These are phyloP conservation scores for Phaeotremella fagi DNA, from an alignment of 768 basidiomycete species.

Conservation along the genomic window DNA sequence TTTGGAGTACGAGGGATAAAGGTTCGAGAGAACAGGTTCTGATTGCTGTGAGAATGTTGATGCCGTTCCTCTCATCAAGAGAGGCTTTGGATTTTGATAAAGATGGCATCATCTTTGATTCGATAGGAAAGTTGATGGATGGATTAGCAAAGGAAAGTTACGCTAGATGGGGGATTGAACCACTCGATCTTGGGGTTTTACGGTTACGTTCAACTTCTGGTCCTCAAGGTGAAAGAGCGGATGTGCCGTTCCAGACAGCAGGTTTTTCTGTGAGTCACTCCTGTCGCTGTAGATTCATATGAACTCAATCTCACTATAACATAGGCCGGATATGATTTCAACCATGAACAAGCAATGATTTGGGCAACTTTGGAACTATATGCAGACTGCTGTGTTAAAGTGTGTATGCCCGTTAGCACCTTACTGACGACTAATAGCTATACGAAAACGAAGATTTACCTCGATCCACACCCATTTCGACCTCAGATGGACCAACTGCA, in stretches of 20 bases:
- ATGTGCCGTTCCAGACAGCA: constrained; percentile 11
- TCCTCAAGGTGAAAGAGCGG: too few relatives aligned
- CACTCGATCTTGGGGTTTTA: constrained; percentile 62
- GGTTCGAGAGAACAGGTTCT: constrained; percentile 72
- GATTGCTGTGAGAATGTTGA: constrained; percentile 63
- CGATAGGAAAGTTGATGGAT: constrained; percentile 51
- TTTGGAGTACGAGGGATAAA: constrained; percentile 78
- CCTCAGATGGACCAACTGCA: constrained; percentile 1
- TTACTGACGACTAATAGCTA: constrained; percentile 4
- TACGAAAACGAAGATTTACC: background rate
- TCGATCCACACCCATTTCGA: constrained; percentile 4
- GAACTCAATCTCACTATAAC: background rate
- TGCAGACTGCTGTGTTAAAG: constrained; percentile 16
- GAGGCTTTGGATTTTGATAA: constrained; percentile 3
- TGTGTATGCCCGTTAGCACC: background rate
- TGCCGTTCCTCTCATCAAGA: constrained; percentile 62
- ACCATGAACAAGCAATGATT: constrained; percentile 45
- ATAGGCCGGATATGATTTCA: constrained; percentile 71
- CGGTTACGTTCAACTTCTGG: constrained; percentile 54
- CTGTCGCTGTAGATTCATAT: constrained; percentile 6
- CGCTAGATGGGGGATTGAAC: constrained; percentile 61
- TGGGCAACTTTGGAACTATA: constrained; percentile 49
- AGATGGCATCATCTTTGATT: constrained; percentile 5
- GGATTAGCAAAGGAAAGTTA: constrained; percentile 62
- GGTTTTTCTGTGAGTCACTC: constrained; percentile 2